Evolutionary conservation across 345 rosid genomes (phyloP).

Genomic region (Triadica sebifera): DNA sequence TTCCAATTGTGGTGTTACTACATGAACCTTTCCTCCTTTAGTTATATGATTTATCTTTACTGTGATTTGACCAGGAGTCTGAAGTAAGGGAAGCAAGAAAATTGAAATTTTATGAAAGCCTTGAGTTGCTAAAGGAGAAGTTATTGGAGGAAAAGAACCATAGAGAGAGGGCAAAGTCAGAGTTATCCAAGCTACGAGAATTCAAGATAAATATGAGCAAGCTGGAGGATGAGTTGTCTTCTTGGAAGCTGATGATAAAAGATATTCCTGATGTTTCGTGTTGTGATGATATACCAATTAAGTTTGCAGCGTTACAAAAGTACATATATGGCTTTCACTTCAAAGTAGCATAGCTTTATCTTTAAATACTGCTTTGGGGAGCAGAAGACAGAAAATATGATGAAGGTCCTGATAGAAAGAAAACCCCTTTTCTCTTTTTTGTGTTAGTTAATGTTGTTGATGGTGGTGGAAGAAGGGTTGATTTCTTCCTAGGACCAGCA

Average conservation of each 20-base stretch:
- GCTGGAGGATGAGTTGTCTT: slow-evolving; percentile 74
- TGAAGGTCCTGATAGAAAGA: neutral
- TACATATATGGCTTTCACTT: slow-evolving; percentile 37
- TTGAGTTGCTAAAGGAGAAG: slow-evolving; percentile 73
- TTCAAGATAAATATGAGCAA: slow-evolving; percentile 48
- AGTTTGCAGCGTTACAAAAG: slow-evolving; percentile 72
- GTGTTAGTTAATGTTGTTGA: too few relatives aligned
- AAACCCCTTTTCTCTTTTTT: neutral
- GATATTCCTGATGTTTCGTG: slow-evolving; percentile 74
- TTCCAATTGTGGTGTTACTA: neutral
- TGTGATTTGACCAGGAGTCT: slow-evolving; percentile 52
- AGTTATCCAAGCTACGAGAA: slow-evolving; percentile 55
- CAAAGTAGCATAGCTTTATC: neutral
- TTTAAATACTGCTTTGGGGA: neutral
- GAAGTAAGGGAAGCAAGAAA: slow-evolving; percentile 91
- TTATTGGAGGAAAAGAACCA: slow-evolving; percentile 73
- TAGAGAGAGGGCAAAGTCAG: slow-evolving; percentile 71
- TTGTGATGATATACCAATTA: slow-evolving; percentile 65
- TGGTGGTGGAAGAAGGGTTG: neutral
- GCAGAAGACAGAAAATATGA: neutral
- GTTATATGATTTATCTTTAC: slow-evolving; percentile 15
- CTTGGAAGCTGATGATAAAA: slow-evolving; percentile 63
- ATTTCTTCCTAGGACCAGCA: too few relatives aligned
- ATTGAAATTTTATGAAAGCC: slow-evolving; percentile 59
- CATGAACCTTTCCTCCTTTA: slow-evolving; percentile 8